Conservation (phyloP, 495 filamentous ascomycete species). For the Daldinia bambusicola region DNA sequence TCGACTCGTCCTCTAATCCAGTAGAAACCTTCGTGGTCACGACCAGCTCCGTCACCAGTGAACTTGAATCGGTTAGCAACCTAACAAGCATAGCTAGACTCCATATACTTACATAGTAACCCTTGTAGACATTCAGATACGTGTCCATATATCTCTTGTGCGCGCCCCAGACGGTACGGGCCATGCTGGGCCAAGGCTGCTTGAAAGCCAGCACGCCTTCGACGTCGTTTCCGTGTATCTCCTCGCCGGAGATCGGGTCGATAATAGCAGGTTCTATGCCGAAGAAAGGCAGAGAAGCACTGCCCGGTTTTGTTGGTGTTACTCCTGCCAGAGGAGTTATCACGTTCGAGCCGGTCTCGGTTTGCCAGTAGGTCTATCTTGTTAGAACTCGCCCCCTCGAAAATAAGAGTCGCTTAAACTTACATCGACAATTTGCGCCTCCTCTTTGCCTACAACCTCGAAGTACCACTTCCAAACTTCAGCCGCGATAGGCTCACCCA, state of each 20-base stretch:
- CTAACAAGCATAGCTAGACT: slow-evolving; percentile 10
- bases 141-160: slow-evolving; percentile 99
- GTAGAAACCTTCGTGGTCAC: slow-evolving; percentile 99
- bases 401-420: slow-evolving; percentile 50
- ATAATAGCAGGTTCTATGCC: slow-evolving; percentile 98
- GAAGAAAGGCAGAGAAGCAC: slow-evolving; percentile 89
- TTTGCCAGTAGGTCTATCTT: slow-evolving; percentile 98
- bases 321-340: slow-evolving; percentile 80
- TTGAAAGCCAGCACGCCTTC: slow-evolving; percentile 98
- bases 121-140: slow-evolving; percentile 97
- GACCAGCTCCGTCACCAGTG: slow-evolving; percentile 96
- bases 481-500: slow-evolving; percentile 97
- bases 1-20: slow-evolving; percentile 99
- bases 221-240: slow-evolving; percentile 95
- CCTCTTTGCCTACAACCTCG: slow-evolving; percentile 92
- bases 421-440: slow-evolving; percentile 94
- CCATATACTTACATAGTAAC: slow-evolving; percentile 83
- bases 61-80: slow-evolving; percentile 69
- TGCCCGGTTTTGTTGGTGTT: slow-evolving; percentile 82
- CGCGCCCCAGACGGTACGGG: slow-evolving; percentile 96
- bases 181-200: slow-evolving; percentile 99
- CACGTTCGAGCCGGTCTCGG: slow-evolving; percentile 96
- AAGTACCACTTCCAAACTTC: slow-evolving; percentile 99
- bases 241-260: slow-evolving; percentile 93
- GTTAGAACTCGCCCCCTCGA: slow-evolving; percentile 19